These are phyloP conservation scores for Colletotrichum musicola DNA, from an alignment of 2,329 filamentous ascomycete species.

Conservation along the genomic window DNA sequence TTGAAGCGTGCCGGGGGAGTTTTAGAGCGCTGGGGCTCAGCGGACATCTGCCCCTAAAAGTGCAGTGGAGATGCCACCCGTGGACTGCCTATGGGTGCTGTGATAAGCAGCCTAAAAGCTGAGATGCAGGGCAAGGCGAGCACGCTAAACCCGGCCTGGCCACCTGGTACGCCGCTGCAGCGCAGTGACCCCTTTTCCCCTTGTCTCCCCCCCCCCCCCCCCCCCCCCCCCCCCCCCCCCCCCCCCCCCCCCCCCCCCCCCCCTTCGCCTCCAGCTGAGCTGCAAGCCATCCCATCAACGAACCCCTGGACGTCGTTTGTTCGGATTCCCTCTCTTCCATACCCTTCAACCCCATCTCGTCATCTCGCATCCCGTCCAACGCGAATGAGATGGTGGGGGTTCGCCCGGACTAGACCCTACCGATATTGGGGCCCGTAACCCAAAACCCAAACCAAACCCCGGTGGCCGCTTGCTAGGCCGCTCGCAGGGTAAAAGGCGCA, in stretches of 20 bases:
- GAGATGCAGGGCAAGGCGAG: too few relatives aligned
- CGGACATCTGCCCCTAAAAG: not conserved
- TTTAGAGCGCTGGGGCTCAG: slow-evolving; percentile 24
- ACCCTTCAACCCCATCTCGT: slow-evolving; percentile 16
- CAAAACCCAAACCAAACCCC: not conserved
- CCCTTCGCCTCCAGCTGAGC: slow-evolving; percentile 27
- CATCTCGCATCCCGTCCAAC: slow-evolving; percentile 10
- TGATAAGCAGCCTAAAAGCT: too few relatives aligned
- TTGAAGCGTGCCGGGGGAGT: slow-evolving; percentile 17
- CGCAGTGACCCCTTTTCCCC: too few relatives aligned
- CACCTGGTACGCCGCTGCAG: too few relatives aligned
- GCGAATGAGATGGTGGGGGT: not conserved
- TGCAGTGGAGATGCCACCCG: too few relatives aligned
- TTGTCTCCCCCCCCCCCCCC: too few relatives aligned
- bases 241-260: too few relatives aligned
- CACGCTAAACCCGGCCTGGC: too few relatives aligned
- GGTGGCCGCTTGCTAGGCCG: not conserved
- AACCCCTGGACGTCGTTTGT: not conserved
- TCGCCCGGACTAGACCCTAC: slow-evolving; percentile 1
- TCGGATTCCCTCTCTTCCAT: slow-evolving; percentile 17
- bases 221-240: too few relatives aligned
- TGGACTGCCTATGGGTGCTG: too few relatives aligned
- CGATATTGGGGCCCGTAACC: not conserved
- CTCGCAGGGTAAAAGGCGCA: not conserved
- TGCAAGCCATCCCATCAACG: too few relatives aligned